Conservation (phyloP, 2,329 filamentous ascomycete genomes). For the Colletotrichum plurivorum region DNA sequence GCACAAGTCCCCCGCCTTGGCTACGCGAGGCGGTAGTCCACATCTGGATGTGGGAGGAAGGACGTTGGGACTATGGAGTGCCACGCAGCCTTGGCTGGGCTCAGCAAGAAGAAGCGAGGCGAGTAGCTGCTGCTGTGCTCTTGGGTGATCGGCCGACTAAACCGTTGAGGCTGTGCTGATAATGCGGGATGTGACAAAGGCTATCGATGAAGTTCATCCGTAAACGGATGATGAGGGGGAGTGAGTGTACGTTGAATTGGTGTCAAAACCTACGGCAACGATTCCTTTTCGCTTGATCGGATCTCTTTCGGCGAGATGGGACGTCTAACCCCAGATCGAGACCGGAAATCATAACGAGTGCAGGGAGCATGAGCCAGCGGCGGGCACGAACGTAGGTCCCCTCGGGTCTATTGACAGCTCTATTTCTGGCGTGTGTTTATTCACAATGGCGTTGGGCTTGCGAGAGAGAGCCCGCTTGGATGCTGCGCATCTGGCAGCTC, state of each 20-base stretch:
- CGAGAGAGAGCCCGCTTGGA: not conserved
- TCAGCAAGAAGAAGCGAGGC: not conserved
- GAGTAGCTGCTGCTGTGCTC: too few species aligned
- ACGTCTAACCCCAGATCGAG: not conserved
- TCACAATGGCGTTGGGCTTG: constrained; percentile 19
- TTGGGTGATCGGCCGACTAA: too few species aligned
- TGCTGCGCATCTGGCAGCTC: constrained; percentile 1
- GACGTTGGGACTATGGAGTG: constrained; percentile 2
- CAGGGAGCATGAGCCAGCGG: constrained; percentile 29
- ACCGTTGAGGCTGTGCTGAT: too few species aligned
- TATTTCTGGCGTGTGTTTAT: constrained; percentile 16
- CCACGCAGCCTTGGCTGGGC: not conserved
- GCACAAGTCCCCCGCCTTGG: too few species aligned
- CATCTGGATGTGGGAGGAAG: not conserved
- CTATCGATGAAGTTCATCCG: constrained; percentile 2
- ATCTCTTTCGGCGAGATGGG: not conserved
- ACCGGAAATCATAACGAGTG: constrained; percentile 15
- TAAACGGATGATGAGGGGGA: not conserved
- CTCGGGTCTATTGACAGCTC: constrained; percentile 15
- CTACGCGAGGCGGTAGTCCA: too few species aligned
- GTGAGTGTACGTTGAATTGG: too few species aligned
- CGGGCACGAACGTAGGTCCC: constrained; percentile 9
- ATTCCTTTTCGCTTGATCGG: not conserved
- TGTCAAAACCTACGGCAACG: not conserved
- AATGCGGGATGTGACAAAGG: constrained; percentile 14